Conservation (phyloP, 1,284 basidiomycete genomes). For the Rhizopogon hawkerae region DNA sequence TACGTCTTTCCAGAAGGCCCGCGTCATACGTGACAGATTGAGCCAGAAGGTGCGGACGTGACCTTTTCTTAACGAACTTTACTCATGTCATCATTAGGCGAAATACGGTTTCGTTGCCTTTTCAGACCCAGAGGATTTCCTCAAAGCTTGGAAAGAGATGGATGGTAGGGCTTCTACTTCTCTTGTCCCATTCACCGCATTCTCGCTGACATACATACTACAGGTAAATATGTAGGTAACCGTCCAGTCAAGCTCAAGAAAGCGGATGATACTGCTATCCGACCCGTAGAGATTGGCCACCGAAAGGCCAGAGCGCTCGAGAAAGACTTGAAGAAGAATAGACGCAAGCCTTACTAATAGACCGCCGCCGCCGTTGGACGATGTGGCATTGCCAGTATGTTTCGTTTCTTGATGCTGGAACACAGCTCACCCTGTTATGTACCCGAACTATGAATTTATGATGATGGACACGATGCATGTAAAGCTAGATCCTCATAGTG, state of each 20-base stretch:
- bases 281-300: constrained; percentile 89
- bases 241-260: constrained; percentile 88
- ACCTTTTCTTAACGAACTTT: background rate
- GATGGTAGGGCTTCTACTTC: constrained; percentile 58
- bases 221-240: constrained; percentile 93
- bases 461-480: background rate
- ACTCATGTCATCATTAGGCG: constrained; percentile 45
- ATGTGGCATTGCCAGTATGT: constrained; percentile 21
- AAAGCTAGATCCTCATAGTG: background rate
- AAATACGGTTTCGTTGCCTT: constrained; percentile 98
- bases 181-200: background rate
- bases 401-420: constrained; percentile 1
- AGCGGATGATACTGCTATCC: constrained; percentile 73
- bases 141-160: constrained; percentile 99
- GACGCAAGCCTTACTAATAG: constrained; percentile 62
- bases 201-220: constrained; percentile 8
- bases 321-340: constrained; percentile 74
- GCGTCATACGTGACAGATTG: constrained; percentile 87
- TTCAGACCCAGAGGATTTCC: constrained; percentile 96
- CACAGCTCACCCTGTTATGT: constrained; percentile 4
- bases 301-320: constrained; percentile 79
- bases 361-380: background rate
- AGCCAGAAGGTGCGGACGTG: constrained; percentile 66
- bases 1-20: constrained; percentile 86
- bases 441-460: constrained; percentile 4